Conservation (phyloP, 345 rosid genomes). For the Hevea brasiliensis region DNA sequence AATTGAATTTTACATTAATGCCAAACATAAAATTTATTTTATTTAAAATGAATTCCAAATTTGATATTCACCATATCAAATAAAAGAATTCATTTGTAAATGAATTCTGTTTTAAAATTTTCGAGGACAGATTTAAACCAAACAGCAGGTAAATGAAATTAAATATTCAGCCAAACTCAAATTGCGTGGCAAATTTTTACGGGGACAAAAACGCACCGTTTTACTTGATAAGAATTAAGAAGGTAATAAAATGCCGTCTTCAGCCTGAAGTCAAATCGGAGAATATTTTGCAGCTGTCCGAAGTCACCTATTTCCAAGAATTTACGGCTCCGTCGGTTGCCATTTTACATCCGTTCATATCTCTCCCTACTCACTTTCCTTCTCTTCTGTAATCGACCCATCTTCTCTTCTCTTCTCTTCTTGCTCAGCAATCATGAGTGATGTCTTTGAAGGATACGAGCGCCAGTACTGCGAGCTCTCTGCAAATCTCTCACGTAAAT, state of each 20-base stretch:
- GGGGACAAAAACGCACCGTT: background rate
- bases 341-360: background rate
- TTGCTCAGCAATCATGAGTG: constrained; percentile 49
- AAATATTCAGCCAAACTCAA: too few species aligned
- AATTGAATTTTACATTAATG: too few species aligned
- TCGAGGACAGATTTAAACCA: too few species aligned
- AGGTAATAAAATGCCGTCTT: background rate
- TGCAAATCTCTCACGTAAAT: constrained; percentile 71
- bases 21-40: too few species aligned
- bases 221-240: background rate
- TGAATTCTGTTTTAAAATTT: too few species aligned
- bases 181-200: too few species aligned
- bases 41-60: too few species aligned
- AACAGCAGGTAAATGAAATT: too few species aligned
- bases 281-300: background rate
- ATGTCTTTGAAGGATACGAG: constrained; percentile 84
- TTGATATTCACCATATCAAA: too few species aligned
- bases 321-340: background rate
- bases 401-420: too few species aligned
- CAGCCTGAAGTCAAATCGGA: constrained; percentile 3
- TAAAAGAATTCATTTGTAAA: too few species aligned
- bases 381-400: background rate
- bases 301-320: background rate
- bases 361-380: too few species aligned
- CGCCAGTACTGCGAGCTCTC: constrained; percentile 95